phyloP scores from a whole-genome alignment of 225 moss, liverwort and hornwort species.

The Physcomitrium patens region DNA sequence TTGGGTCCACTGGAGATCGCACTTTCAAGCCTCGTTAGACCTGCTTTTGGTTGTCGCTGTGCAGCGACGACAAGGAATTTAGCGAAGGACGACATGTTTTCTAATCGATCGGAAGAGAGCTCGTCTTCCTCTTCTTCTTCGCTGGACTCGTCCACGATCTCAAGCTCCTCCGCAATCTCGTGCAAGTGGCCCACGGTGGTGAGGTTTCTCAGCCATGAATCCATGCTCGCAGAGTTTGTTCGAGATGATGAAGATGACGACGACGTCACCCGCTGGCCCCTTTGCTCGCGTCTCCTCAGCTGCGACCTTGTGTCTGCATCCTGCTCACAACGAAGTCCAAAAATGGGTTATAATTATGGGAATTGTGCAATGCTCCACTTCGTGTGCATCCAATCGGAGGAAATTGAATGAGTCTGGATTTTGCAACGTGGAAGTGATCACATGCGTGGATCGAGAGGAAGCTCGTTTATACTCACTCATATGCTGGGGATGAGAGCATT shows the following conservation, averaged over 20 bases:
- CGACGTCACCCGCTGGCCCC: conserved; percentile 32
- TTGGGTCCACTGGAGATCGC: conserved; percentile 17
- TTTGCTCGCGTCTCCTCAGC: conserved; percentile 14
- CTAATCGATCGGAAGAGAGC: conserved; percentile 11
- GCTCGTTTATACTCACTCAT: neutral
- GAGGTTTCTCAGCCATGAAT: conserved; percentile 51
- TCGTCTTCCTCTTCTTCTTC: conserved; percentile 45
- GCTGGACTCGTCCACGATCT: conserved; percentile 57
- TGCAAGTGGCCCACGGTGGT: conserved; percentile 62
- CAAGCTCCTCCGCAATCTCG: conserved; percentile 59
- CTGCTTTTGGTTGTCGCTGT: conserved; percentile 40
- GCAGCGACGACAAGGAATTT: conserved; percentile 57
- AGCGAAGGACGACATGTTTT: conserved; percentile 46
- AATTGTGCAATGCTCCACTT: no score
- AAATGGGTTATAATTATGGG: no score
- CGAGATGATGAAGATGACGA: conserved; percentile 34
- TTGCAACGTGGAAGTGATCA: neutral
- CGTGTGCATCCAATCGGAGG: neutral
- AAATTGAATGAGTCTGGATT: neutral
- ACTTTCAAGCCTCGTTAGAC: conserved; percentile 41
- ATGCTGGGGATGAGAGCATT: neutral
- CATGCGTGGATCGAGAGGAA: neutral
- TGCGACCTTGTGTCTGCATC: conserved; percentile 34
- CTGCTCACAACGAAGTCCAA: conserved; percentile 17
- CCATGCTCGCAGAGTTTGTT: conserved; percentile 34